Percentiles rank a stretch among this genome's conserved stretches.
These are phyloP conservation scores for Lactarius evosmus DNA, from an alignment of 768 basidiomycete species.

Conservation along the genomic window DNA sequence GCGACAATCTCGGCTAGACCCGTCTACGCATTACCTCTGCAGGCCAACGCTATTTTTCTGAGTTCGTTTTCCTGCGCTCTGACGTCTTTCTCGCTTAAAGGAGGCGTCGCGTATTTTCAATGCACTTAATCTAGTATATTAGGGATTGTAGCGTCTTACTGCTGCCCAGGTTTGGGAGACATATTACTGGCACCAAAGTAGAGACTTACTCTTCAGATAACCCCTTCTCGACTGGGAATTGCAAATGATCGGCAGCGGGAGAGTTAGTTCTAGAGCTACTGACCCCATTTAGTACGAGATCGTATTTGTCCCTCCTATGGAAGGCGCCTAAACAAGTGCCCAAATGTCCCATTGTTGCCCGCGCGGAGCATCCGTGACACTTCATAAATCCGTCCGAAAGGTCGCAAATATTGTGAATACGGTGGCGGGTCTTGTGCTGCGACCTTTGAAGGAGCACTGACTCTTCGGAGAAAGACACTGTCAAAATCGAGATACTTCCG, in stretches of 20 bases:
- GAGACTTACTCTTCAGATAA: conserved; percentile 4
- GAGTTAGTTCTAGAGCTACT: neutral
- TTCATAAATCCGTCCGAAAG: neutral
- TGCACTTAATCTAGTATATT: neutral
- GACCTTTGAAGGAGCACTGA: neutral
- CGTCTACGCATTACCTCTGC: neutral
- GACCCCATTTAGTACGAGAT: conserved; percentile 3
- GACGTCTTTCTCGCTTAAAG: neutral
- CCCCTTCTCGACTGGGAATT: neutral
- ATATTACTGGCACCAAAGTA: neutral
- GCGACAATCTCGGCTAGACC: neutral
- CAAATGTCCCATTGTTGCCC: neutral
- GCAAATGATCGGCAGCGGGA: conserved; percentile 3
- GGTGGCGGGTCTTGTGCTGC: neutral
- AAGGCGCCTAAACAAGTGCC: conserved; percentile 2
- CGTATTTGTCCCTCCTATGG: conserved; percentile 1
- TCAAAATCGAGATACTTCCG: conserved; percentile 5
- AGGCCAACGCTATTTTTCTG: neutral
- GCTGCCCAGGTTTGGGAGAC: neutral
- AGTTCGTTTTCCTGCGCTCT: neutral
- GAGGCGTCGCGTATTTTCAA: neutral
- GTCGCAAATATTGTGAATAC: neutral
- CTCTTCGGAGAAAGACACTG: conserved; percentile 8
- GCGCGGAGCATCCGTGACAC: neutral
- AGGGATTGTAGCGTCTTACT: neutral